Base-by-base conservation (phyloP, 176 grass and related monocot genomes). In the Aegilops umbellulata region DNA sequence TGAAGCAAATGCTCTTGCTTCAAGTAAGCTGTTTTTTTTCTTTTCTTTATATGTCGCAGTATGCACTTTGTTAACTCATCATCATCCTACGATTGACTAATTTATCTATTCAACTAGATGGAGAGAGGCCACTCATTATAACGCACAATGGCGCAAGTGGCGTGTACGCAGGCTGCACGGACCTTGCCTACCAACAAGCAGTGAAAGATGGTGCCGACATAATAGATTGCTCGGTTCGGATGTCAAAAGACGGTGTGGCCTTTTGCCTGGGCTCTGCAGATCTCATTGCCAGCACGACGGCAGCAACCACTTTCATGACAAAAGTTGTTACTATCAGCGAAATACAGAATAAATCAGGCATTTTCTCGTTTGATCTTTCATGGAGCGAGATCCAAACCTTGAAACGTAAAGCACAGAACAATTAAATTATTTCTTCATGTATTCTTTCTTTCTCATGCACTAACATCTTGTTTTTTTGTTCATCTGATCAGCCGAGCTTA, bases 361-460 rank as follows among this genome's bases (percentile, higher is more conserved):
- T 99, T 53, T 99, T 92, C 90, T 91, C 94, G 8, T 99, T 97
- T 68, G 92, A 97, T 81, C 88, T 99, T 82, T 67, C 89, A 36
- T 99, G 97, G 97, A 91, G 65, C 58, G 97, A 99, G 67, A 94
- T 99, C 46, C 83, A 91, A 86, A 94, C 81, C 60, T 76, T 99
- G 60, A 93, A 94, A 73, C 92, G 92, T 99, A 87, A 81, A 86
- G 60, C 22, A 16, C 39, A 84, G 60, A 25, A 16, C 39, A 76
- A 12, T 44, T 60, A 4, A 41, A 24, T 80, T 88, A 27, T 49
- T 38, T 85, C 32, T 73, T 70, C 38, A 6, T 77, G 26, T 32
- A 15, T 77, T 60, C 24, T 22, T 34, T 51, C 25, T 60, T 22
- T 24, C 35, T n/a, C 23, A 65, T 58, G 39, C 39, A 26, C 53